These are phyloP conservation scores for Xylaria intraflava DNA, from an alignment of 495 filamentous ascomycete species.

Conservation along the genomic window DNA sequence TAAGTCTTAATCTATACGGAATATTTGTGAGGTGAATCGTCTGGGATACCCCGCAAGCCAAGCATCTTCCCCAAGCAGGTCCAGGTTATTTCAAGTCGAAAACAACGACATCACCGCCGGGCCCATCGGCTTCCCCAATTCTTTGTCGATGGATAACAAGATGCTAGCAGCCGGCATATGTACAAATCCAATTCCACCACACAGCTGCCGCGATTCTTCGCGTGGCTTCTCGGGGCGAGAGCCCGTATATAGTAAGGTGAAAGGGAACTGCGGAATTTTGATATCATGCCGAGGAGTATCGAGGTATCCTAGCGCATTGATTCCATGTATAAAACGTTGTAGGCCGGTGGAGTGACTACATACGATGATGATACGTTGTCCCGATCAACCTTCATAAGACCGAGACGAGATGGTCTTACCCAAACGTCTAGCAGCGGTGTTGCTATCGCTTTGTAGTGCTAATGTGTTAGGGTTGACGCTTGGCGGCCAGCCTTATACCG, in stretches of 20 bases:
- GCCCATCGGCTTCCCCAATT: not conserved
- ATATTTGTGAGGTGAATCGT: not conserved
- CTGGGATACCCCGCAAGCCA: constrained; percentile 6
- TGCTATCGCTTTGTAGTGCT: not conserved
- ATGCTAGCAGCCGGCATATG: not conserved
- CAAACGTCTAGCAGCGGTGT: not conserved
- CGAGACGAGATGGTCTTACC: not conserved
- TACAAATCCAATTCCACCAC: constrained; percentile 4
- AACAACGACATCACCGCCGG: not conserved
- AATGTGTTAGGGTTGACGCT: not conserved
- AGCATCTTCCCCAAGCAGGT: no score
- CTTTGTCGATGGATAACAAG: not conserved
- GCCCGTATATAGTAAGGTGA: not conserved
- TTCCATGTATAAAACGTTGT: not conserved
- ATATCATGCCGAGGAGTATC: not conserved
- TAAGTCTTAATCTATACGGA: not conserved
- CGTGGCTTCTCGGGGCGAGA: constrained; percentile 1
- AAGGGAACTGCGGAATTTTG: not conserved
- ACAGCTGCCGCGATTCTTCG: not conserved
- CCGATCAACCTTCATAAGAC: not conserved
- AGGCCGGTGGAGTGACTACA: not conserved
- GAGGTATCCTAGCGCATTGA: not conserved
- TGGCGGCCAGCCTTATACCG: not conserved
- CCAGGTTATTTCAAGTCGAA: no score
- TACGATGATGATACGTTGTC: not conserved